Base-by-base conservation (phyloP, 1,284 basidiomycete genomes). In the Rhizopogon parksii region DNA sequence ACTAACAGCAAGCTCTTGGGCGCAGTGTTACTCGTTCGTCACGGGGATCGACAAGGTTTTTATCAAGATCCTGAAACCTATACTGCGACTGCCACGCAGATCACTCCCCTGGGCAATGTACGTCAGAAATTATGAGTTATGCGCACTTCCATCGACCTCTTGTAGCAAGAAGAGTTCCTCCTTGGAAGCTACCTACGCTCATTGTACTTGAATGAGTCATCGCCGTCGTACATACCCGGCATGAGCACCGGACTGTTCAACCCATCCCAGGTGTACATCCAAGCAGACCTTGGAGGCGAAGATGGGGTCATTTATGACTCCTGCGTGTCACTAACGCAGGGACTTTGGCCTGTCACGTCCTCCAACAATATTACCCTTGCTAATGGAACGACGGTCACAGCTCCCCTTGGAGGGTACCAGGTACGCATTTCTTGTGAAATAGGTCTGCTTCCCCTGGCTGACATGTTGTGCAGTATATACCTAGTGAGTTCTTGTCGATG, bases 41-140 rank as follows among this genome's bases (percentile, higher is more conserved):
- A 85, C 50, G 84, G 83, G 30, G 84, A 85, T 62, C 73, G 80
- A 39, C 68, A 67, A 48, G 77, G 71, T 6, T 87, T 83, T 60
- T 84, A 80, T 65, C 87, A 88, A 61, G 65, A 74, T 60, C 81
- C 84, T n/a, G 66, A 67, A 27, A 80, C 76, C 6, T 91, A 92
- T 68, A 70, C 77, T 9, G 74, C 84, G 4, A 74, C 77, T 6
- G 70, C 73, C 40, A 90, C 88, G 7, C 71, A 75, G 51, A 80
- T 91, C 57, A 93, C 90, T 1, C 80, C 89, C 14, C 74, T 92
- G 25, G 90, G 90, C 45, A 84, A 83, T 63, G 85, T 86, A 57
- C 48, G 71, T 59, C 43, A 32, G 46, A 24, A 30, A 14, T 2
- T 14, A 12, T 38, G 3, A 11, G 15, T n/a, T n/a, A 46, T 19